Base-by-base conservation (phyloP, 148 eudicot genomes). In the Chenopodium album region DNA sequence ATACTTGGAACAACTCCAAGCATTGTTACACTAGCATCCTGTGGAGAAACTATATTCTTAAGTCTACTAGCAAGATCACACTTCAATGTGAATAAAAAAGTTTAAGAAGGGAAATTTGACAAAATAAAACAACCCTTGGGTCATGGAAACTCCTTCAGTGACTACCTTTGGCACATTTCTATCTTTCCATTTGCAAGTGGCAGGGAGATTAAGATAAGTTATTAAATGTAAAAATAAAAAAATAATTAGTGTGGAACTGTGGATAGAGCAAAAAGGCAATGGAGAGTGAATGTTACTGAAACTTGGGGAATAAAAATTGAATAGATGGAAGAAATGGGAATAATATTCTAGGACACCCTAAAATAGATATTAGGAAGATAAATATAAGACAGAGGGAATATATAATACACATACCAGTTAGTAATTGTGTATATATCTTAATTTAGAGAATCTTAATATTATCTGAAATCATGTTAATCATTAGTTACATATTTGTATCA, bases 1-100 rank as follows among this genome's bases (percentile, higher is more conserved):
- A 96, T 90, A 80, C 97, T 94, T 32, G 98, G 98, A 85, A 96
- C 90, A 77, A 94, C 97, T 78, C 99, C 99, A 50, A 96, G 90
- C 97, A 96, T 94, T 31, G 98, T 91, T 78, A 96, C 93, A 84
- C 91, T 88, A 76, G 98, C 99, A 89, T 96, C 99, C 99, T 96
- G 75, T 65, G 46, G 26, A 8, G 59, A 84, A 37, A 86, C 20
- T 29, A 72, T 16, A 65, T 78, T 34, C 16, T 23, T 8, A 77
- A 32, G n/a, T 70, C 16, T 14, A 56, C 60, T 8, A 67, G 7
- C 64, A 44, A 22, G 20, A 70, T 23, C 22, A 34, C 1, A 50
- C 54, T 69, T n/a, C 63, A 56, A 37, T 70, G 44, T 3, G 44
- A 41, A 41, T 41, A n/a, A 41, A 1, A 13, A 47, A n/a, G 9